Evolutionary conservation across 495 filamentous ascomycete genomes (phyloP), one percentile per base, ranked within the genome.

Genomic region (Penicillium cosmopolitanum): DNA sequence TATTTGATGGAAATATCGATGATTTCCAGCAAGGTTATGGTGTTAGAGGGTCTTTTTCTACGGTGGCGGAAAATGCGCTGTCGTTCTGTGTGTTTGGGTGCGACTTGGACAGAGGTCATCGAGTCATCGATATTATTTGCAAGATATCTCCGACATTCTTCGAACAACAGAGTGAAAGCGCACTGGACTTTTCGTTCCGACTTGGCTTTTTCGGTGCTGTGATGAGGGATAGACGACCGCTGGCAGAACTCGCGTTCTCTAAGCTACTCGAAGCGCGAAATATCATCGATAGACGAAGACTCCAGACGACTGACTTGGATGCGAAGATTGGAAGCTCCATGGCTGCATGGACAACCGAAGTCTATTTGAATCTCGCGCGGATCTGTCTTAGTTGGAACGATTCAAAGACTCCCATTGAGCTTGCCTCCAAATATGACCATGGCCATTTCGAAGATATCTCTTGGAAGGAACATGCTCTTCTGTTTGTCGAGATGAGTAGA

Each of bases 391-490:
- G n/a, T 16, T 64, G 56, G 25, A 40, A 19, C 1, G 16, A 19
- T 1, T 34, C 44, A 18, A 42, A 23, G 0, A 23, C 54, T 3
- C 62, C 65, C 1, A 6, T 64, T 4, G 40, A 36, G 10, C 6
- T 64, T 4, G 31, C 64, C 2, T 28, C 56, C n/a, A 16, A 31
- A 10, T 64, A 58, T 28, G 58, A 66, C 2, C 62, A 66, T 47
- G 65, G 63, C 1, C 62, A 70, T 40, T 57, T 60, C 19, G 60
- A 55, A 2, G 54, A 53, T 12, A 61, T 62, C 1, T 57, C 65
- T 0, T 70, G 68, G 68, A 51, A 10, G 15, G 68, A 70, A 13
- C 68, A 70, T 62, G 68, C 68, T 12, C 47, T 70, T 18, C 50
- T 70, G 6, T 70, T 70, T 52, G 44, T 66, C 10, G 68, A 70